phyloP scores from a whole-genome alignment of 2,329 filamentous ascomycete species.

The Fusarium sp. region DNA sequence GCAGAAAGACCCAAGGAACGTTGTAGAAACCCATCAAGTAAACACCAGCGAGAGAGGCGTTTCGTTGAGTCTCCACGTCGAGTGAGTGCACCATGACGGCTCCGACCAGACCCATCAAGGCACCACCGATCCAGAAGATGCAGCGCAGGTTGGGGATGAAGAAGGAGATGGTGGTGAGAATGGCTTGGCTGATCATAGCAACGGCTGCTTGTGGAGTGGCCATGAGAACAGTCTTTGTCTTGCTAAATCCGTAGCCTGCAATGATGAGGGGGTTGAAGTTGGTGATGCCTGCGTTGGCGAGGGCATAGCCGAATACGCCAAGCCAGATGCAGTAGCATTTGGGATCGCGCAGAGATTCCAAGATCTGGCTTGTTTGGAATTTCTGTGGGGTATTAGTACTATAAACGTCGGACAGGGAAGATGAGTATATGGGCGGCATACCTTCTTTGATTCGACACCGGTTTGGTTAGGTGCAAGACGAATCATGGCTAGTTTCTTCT shows the following conservation, averaged over 20 bases:
- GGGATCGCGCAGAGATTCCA: slow-evolving; percentile 39
- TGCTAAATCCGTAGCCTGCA: slow-evolving; percentile 62
- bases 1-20: slow-evolving; percentile 46
- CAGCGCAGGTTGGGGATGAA: slow-evolving; percentile 49
- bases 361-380: slow-evolving; percentile 33
- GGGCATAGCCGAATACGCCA: slow-evolving; percentile 67
- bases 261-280: slow-evolving; percentile 70
- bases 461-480: neutral
- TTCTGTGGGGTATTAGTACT: neutral
- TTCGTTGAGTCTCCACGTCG: slow-evolving; percentile 23
- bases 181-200: slow-evolving; percentile 47
- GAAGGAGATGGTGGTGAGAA: slow-evolving; percentile 44
- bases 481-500: slow-evolving; percentile 11
- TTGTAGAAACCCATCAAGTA: slow-evolving; percentile 54
- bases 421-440: neutral
- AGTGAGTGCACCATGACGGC: slow-evolving; percentile 48
- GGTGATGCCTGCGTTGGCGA: slow-evolving; percentile 78
- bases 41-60: slow-evolving; percentile 49
- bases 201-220: slow-evolving; percentile 52
- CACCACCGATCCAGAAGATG: slow-evolving; percentile 48
- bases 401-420: rapidly evolving
- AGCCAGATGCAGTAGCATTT: slow-evolving; percentile 47
- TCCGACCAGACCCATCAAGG: slow-evolving; percentile 42
- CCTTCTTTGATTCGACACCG: slow-evolving; percentile 10
- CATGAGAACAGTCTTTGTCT: slow-evolving; percentile 48